phyloP scores from a whole-genome alignment of 768 basidiomycete genomes.

The Leccinellum rugosiceps region DNA sequence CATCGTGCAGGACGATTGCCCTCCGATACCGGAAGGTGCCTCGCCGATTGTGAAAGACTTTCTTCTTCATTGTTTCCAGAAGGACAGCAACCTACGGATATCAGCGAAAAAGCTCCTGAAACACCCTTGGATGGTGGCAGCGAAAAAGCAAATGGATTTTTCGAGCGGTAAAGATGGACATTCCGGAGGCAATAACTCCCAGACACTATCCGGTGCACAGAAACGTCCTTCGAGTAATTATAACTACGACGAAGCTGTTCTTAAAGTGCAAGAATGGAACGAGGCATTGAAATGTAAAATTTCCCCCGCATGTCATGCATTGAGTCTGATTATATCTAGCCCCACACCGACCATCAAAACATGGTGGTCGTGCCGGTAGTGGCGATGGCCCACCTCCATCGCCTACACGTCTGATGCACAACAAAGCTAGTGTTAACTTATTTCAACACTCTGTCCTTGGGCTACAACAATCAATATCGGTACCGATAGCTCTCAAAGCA shows the following conservation, averaged over 20 bases:
- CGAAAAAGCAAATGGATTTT: constrained; percentile 66
- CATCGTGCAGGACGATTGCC: constrained; percentile 97
- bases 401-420: constrained; percentile 35
- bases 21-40: constrained; percentile 93
- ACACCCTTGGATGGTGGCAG: constrained; percentile 95
- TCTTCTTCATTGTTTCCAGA: constrained; percentile 96
- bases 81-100: constrained; percentile 92
- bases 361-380: constrained; percentile 41
- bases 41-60: constrained; percentile 97
- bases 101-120: constrained; percentile 88
- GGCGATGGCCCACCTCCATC: constrained; percentile 43
- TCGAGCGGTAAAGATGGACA: constrained; percentile 29
- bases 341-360: constrained; percentile 71
- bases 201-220: constrained; percentile 32
- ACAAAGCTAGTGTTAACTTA: constrained; percentile 24
- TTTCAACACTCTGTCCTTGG: constrained; percentile 34
- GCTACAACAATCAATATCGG: constrained; percentile 34
- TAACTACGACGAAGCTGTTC: constrained; percentile 90
- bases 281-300: constrained; percentile 84
- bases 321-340: constrained; percentile 39
- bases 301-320: constrained; percentile 14
- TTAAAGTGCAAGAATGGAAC: constrained; percentile 98
- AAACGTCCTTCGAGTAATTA: constrained; percentile 69
- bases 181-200: constrained; percentile 33
- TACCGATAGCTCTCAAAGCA: constrained; percentile 27